phyloP scores from a whole-genome alignment of 75 land plant genomes.

The Selaginella moellendorffii region DNA sequence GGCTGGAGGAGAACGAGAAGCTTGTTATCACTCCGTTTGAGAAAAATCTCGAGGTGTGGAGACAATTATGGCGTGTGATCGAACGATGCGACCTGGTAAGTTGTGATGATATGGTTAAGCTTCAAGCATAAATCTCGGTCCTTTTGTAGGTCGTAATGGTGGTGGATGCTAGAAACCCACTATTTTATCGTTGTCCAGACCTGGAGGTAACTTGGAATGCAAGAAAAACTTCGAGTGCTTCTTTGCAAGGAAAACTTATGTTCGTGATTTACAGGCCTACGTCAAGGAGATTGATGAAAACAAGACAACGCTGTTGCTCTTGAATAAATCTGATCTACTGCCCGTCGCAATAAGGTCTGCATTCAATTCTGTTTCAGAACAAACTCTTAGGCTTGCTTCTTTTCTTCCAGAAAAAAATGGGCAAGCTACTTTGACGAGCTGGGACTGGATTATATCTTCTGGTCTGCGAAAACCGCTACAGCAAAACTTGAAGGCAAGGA shows the following conservation, averaged over 20 bases:
- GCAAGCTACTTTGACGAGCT: conserved; percentile 50
- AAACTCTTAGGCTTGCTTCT: background rate
- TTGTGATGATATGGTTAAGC: background rate
- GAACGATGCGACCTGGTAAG: conserved; percentile 91
- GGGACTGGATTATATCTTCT: conserved; percentile 59
- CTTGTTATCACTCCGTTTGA: conserved; percentile 94
- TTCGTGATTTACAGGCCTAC: conserved; percentile 38
- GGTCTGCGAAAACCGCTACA: conserved; percentile 93
- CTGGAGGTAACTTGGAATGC: conserved; percentile 55
- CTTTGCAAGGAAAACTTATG: background rate
- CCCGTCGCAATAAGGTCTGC: conserved; percentile 47
- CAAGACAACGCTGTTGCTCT: conserved; percentile 64
- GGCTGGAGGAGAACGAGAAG: conserved; percentile 92
- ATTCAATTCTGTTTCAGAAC: background rate
- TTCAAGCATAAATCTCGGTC: background rate
- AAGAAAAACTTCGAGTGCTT: background rate
- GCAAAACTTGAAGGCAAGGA: conserved; percentile 57
- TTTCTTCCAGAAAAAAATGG: conserved; percentile 50
- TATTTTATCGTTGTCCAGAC: conserved; percentile 94
- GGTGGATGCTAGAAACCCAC: conserved; percentile 93
- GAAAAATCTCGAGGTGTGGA: conserved; percentile 93
- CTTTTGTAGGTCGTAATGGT: conserved; percentile 76
- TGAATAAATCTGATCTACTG: conserved; percentile 90
- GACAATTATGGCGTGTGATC: conserved; percentile 93
- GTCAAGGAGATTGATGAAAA: conserved; percentile 60